Evolutionary conservation across 2,329 filamentous ascomycete species (phyloP).

Genomic region (Colletotrichum cuscutae): DNA sequence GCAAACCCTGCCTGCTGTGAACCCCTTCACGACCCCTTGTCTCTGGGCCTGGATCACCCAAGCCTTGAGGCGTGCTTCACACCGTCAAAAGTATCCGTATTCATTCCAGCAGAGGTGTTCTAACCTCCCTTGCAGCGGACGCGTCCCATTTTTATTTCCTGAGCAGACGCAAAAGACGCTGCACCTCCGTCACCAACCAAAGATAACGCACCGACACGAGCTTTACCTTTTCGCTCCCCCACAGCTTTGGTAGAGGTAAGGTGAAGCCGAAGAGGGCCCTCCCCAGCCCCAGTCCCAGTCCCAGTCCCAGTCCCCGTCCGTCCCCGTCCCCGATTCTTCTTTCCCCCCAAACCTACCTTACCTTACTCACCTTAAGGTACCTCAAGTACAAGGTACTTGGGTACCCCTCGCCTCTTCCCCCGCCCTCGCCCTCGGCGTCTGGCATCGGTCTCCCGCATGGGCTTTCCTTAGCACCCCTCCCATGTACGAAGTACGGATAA

Average conservation of each 20-base stretch:
- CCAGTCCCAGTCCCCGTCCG: background rate
- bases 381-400: slow-evolving; percentile 8
- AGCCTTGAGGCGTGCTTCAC: background rate
- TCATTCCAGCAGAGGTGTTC: background rate
- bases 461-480: slow-evolving; percentile 16
- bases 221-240: background rate
- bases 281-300: slow-evolving; percentile 16
- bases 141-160: background rate
- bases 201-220: background rate
- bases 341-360: background rate
- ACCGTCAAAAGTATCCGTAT: background rate
- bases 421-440: slow-evolving; percentile 6
- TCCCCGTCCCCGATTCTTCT: background rate
- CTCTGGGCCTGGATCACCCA: background rate
- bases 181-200: background rate
- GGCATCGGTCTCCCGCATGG: slow-evolving; percentile 27
- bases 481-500: background rate
- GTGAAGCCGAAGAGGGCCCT: background rate
- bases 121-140: slow-evolving; percentile 10
- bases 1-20: slow-evolving; percentile 17
- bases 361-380: too few relatives aligned
- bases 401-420: slow-evolving; percentile 8
- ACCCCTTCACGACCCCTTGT: slow-evolving; percentile 6
- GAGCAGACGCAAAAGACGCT: background rate
- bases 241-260: background rate